phyloP scores from a whole-genome alignment of 1,284 basidiomycete genomes.

The Cutaneotrichosporon cavernicola region DNA sequence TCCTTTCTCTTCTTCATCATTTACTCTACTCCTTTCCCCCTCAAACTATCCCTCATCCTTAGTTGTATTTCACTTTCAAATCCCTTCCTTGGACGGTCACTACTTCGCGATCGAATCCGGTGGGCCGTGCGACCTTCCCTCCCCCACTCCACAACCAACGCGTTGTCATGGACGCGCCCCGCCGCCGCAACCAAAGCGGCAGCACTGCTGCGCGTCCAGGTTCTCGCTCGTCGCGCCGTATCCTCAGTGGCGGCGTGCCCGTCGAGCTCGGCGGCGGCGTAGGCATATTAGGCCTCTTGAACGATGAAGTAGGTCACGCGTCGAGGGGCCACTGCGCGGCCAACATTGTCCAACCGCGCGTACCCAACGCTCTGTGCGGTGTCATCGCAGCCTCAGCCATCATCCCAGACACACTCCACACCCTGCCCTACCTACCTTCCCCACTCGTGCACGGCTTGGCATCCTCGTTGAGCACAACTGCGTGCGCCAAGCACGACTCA shows the following conservation, averaged over 20 bases:
- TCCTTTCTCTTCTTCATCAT: neutral
- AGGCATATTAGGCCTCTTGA: slow-evolving; percentile 32
- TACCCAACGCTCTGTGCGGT: neutral
- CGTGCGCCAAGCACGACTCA: neutral
- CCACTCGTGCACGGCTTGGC: neutral
- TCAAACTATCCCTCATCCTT: neutral
- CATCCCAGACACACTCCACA: neutral
- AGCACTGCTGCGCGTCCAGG: slow-evolving; percentile 16
- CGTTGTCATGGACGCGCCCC: slow-evolving; percentile 9
- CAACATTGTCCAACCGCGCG: neutral
- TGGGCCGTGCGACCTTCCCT: slow-evolving; percentile 7
- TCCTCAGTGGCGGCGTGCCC: slow-evolving; percentile 26
- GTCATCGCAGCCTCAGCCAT: neutral
- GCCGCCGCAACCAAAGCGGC: slow-evolving; percentile 14
- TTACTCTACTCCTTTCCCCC: neutral
- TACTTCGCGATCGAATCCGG: neutral
- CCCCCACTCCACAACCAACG: neutral
- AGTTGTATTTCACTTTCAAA: neutral
- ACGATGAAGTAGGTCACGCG: slow-evolving; percentile 23
- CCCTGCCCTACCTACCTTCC: neutral
- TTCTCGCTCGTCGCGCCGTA: slow-evolving; percentile 25
- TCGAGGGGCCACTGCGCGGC: neutral
- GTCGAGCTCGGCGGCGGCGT: slow-evolving; percentile 44
- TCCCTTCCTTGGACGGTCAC: neutral
- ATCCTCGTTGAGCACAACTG: neutral